Percentiles rank a stretch among this genome's conserved stretches.
These are phyloP conservation scores for Chlamydomonas schloesseri DNA, from an alignment of 139 green algal species.

Conservation along the genomic window DNA sequence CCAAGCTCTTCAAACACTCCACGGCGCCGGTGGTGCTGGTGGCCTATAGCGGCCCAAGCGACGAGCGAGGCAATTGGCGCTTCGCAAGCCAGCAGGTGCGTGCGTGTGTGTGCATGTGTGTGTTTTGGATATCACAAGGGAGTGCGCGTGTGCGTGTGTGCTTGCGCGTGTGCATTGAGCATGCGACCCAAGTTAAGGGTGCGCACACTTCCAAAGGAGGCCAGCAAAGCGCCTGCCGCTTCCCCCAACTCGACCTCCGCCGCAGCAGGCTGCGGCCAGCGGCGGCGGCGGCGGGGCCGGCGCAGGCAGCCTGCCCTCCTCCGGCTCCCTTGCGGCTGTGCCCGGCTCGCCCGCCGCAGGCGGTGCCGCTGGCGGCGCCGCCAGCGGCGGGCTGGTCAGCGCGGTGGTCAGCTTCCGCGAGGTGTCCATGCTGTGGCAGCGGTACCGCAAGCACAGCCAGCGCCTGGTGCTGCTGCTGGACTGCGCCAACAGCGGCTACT, in stretches of 20 bases:
- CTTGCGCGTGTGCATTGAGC: too few relatives aligned
- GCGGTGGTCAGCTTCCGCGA: constrained; percentile 18
- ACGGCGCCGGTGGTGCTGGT: constrained; percentile 13
- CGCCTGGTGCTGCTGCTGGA: constrained; percentile 42
- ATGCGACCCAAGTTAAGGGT: too few relatives aligned
- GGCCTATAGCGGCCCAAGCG: constrained; percentile 24
- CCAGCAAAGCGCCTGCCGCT: too few relatives aligned
- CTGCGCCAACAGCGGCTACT: constrained; percentile 38
- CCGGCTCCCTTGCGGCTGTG: background rate
- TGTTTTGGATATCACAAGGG: too few relatives aligned
- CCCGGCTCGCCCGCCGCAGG: too few relatives aligned
- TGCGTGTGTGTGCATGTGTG: too few relatives aligned
- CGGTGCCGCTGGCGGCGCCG: too few relatives aligned
- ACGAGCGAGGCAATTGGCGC: constrained; percentile 33
- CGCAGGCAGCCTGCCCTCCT: background rate
- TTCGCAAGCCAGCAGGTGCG: constrained; percentile 7
- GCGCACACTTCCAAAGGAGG: too few relatives aligned
- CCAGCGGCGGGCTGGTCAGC: too few relatives aligned
- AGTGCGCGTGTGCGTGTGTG: too few relatives aligned
- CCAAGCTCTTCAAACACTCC: constrained; percentile 27
- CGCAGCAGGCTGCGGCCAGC: background rate
- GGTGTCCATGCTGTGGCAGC: constrained; percentile 44
- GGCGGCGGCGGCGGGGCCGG: background rate
- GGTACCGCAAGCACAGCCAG: constrained; percentile 38
- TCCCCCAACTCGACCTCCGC: background rate